These are phyloP conservation scores for Neurospora cerealis DNA, from an alignment of 495 filamentous ascomycete genomes.

Conservation along the genomic window DNA sequence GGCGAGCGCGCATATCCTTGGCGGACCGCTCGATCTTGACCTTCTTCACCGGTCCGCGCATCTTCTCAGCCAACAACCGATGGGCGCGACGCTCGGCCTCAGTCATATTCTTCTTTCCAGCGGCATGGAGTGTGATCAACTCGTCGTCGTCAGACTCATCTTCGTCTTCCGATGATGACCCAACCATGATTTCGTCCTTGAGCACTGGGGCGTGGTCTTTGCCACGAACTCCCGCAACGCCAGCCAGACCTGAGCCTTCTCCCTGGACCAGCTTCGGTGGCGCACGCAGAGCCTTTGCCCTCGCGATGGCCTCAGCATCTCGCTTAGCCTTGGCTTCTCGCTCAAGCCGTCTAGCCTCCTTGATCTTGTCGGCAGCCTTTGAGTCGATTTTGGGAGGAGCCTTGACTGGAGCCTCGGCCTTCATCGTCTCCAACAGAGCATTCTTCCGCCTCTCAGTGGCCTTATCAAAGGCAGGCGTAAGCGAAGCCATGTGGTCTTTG, in stretches of 20 bases:
- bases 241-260: slow-evolving; percentile 68
- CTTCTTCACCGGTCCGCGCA: slow-evolving; percentile 69
- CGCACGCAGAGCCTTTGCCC: slow-evolving; percentile 48
- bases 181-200: slow-evolving; percentile 82
- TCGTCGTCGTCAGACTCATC: slow-evolving; percentile 48
- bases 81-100: slow-evolving; percentile 43
- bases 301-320: slow-evolving; percentile 57
- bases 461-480: slow-evolving; percentile 27
- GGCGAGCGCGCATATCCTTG: slow-evolving; percentile 86
- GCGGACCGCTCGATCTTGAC: slow-evolving; percentile 61
- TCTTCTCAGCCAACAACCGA: slow-evolving; percentile 32
- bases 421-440: slow-evolving; percentile 9
- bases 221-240: slow-evolving; percentile 60
- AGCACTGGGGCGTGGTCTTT: slow-evolving; percentile 55
- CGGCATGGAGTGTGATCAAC: slow-evolving; percentile 36
- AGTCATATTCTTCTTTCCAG: slow-evolving; percentile 26
- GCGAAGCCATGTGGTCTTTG: slow-evolving; percentile 28
- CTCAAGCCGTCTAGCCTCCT: slow-evolving; percentile 60
- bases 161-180: slow-evolving; percentile 67
- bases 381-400: slow-evolving; percentile 17
- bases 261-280: slow-evolving; percentile 50
- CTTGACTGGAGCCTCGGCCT: slow-evolving; percentile 2
- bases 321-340: slow-evolving; percentile 63
- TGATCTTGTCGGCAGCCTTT: slow-evolving; percentile 41
- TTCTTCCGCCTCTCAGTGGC: slow-evolving; percentile 29